Evolutionary conservation across 305 asterid species (phyloP), one percentile per base, ranked within the genome.

Genomic region (Solanum hybrid): DNA sequence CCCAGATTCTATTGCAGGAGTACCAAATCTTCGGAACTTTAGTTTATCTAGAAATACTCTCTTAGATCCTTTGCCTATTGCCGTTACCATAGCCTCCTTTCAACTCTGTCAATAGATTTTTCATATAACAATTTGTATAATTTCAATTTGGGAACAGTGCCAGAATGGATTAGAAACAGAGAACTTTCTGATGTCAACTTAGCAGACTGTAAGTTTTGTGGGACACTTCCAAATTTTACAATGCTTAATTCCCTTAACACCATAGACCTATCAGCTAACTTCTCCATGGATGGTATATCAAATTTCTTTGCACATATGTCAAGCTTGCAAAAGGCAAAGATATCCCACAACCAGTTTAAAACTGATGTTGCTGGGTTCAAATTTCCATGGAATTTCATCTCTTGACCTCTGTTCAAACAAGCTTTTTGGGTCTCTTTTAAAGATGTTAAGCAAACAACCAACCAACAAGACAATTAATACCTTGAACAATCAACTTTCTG

Each of bases 201-300:
- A 46, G 96, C 98, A 9, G 96, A 98, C 24, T 95, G 98, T 86
- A 94, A 92, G 87, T 95, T 96, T 42, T 36, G 90, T 36, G 98
- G 99, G 31, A 46, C 92, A 31, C 92, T 96, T 66, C 99, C 99
- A 29, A 93, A 89, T 64, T 95, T 95, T 94, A 94, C 96, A 34
- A 93, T 60, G 38, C 98, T 97, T 2, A 94, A 92, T 81, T 94
- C 95, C 6, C 89, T 97, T 90, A 91, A 84, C 88, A 92, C 95
- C 12, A 85, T 97, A 85, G 98, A 96, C 94, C 93, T 96, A 11
- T 96, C 99, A 0, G 93, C 93, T 79, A 97, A 96, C 94, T 90
- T 91, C 77, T 95, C 95, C 94, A 93, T 94, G 0, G 87, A 69
- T 40, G 98, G 98, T 87, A 80, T 96, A 60, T 90, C 94, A 6